Percentiles rank a stretch among this genome's conserved stretches.
Conservation (phyloP, 768 basidiomycete genomes). For the Mycena albidolilacea region DNA sequence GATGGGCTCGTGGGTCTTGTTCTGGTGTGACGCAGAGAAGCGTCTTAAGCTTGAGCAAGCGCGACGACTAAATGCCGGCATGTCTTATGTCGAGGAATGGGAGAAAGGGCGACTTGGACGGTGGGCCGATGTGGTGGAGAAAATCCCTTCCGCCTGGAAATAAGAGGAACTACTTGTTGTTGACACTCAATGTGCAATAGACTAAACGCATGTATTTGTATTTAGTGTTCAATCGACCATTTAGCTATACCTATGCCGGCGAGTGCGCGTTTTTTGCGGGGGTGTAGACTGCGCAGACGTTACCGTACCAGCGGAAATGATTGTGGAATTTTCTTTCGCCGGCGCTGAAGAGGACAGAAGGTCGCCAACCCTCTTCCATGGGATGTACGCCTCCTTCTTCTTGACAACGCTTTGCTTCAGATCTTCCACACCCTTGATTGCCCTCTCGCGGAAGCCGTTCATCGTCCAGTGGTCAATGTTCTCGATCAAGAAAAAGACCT, state of each 20-base stretch:
- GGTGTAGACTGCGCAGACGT: slow-evolving; percentile 39
- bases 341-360: slow-evolving; percentile 39
- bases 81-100: slow-evolving; percentile 84
- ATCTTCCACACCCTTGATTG: slow-evolving; percentile 55
- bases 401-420: slow-evolving; percentile 53
- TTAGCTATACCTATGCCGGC: slow-evolving; percentile 17
- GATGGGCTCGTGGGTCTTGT: slow-evolving; percentile 91
- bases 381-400: slow-evolving; percentile 52
- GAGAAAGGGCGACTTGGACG: slow-evolving; percentile 77
- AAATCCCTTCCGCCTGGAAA: slow-evolving; percentile 88
- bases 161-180: slow-evolving; percentile 40
- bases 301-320: slow-evolving; percentile 36
- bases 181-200: slow-evolving; percentile 32
- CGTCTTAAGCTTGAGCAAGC: slow-evolving; percentile 80
- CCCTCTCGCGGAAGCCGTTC: slow-evolving; percentile 56
- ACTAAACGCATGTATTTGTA: slow-evolving; percentile 36
- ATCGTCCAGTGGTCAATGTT: slow-evolving; percentile 71
- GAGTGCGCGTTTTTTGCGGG: slow-evolving; percentile 29
- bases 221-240: neutral
- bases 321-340: slow-evolving; percentile 53
- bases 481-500: slow-evolving; percentile 65
- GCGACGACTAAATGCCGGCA: slow-evolving; percentile 70
- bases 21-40: slow-evolving; percentile 99
- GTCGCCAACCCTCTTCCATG: slow-evolving; percentile 66
- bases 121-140: slow-evolving; percentile 79